phyloP scores from a whole-genome alignment of 2,329 filamentous ascomycete genomes.

The Aspergillus sp. region DNA sequence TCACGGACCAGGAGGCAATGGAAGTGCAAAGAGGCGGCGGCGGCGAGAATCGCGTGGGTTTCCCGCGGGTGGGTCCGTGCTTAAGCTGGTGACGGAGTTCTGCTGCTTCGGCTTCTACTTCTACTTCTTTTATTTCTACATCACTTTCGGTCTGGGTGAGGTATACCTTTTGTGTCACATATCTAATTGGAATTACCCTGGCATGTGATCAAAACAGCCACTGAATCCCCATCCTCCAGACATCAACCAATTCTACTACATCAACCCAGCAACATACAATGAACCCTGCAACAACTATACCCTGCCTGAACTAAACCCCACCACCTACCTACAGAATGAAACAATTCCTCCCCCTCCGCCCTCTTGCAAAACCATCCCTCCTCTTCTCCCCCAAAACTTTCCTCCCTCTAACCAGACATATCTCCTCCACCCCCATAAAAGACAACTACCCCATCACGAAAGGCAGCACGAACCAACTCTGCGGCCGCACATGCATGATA shows the following conservation, averaged over 20 bases:
- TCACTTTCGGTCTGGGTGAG: not conserved
- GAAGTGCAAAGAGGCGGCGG: not conserved
- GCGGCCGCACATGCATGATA: conserved; percentile 51
- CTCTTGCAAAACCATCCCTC: not conserved
- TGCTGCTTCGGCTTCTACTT: not conserved
- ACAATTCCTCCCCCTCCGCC: not conserved
- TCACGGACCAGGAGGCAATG: not conserved
- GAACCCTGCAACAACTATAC: not conserved
- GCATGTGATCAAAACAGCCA: too few relatives aligned
- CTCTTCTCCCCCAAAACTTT: not conserved
- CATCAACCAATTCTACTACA: too few relatives aligned
- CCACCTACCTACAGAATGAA: not conserved
- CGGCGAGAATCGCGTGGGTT: not conserved
- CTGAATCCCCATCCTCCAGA: too few relatives aligned
- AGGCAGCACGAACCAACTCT: conserved; percentile 19
- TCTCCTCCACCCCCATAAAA: conserved; percentile 1
- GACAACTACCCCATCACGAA: not conserved
- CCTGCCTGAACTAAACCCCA: not conserved
- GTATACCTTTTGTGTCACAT: too few relatives aligned
- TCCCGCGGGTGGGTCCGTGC: conserved; percentile 27
- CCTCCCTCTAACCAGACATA: not conserved
- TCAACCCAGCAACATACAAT: too few relatives aligned
- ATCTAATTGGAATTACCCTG: too few relatives aligned
- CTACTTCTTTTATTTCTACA: not conserved
- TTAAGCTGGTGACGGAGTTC: conserved; percentile 19